Evolutionary conservation across 495 filamentous ascomycete genomes (phyloP), one percentile per base, ranked within the genome.

Genomic region (Cryomyces minteri): DNA sequence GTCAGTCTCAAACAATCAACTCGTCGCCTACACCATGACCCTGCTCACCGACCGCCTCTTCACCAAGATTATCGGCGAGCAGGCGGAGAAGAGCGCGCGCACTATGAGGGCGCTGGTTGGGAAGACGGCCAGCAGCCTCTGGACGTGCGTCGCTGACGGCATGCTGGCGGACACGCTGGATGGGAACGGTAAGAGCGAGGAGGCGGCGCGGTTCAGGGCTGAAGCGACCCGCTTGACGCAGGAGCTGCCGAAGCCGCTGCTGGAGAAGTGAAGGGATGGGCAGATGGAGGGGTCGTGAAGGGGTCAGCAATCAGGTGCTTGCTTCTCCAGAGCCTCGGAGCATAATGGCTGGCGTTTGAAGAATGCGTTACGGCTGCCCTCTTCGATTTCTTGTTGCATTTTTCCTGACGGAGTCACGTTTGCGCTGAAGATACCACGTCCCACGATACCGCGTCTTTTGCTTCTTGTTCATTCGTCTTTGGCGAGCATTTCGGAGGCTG

Each of bases 11-110:
- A 82, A 84, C 54, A 67, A 62, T 41, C 88, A 90, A 44, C 79
- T 86, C 46, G 70, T 84, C 6, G 80, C 76, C 50, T 84, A 95
- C 50, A 75, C 79, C 4, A 68, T 99, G 37, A 85, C 73, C 50
- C 76, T 92, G 51, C 88, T 96, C 84, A 79, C 80, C 52, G 73
- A 67, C 58, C 73, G 76, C 40, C 86, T 96, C 59, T 96, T 95
- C 65, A 70, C 74, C 29, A 81, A 80, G 31, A 81, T 88, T 9
- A 74, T 94, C 3, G 85, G 84, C 33, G 85, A 86, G 46, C 88
- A 96, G 62, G 82, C 88, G 2, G 77, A 92, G 51, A 95, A 94
- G 66, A 82, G 80, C 49, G 83, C 82, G 0, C 70, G 73, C 39
- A 86, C 87, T 0, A 82, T 74, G 31, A 67, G 75, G 44, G 73